Evolutionary conservation across 257 asterid genomes (phyloP), one percentile per base, ranked within the genome.

Genomic region (Lantana camara): DNA sequence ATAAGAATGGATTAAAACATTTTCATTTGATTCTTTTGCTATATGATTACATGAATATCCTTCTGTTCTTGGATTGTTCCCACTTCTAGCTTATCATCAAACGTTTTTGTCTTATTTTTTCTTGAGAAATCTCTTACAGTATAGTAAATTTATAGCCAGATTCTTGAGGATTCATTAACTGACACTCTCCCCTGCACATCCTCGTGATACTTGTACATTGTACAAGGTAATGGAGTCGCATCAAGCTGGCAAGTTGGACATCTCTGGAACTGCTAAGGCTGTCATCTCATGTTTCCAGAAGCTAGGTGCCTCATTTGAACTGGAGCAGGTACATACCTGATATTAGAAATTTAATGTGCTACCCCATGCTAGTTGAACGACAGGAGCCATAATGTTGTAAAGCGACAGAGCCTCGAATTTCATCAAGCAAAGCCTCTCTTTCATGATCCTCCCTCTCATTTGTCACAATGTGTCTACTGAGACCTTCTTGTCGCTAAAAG

Each of bases 241-340:
- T 80, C 99, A 94, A 83, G 90, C 95, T 50, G 73, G 96, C 68
- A 93, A 94, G 77, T 69, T 84, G 89, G 97, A 90, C 66, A 60
- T 82, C 22, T 94, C 99, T 75, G 99, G 96, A 73, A 94, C 99
- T 63, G 97, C 96, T 45, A 90, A 90, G 80, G 92, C 94, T 66
- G 97, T 93, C 67, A 84, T 94, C 75, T 80, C 97, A 44, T 94
- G 95, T 79, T 94, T 94, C 77, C 80, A 88, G 89, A 88, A 86
- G 76, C 75, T 94, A 38, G 97, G 99, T 0, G 95, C 83, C 57
- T 71, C 87, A 20, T 90, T 79, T 79, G 92, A 90, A 15, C 70
- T 79, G 63, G 89, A 84, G 17, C 74, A 88, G 96, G 97, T 82
- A 59, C 57, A 71, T 56, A 59, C 41, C 66, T 29, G 38, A 32